A percentile compares a stretch with the other conserved stretches of the same genome.
Evolutionary conservation across 345 rosid genomes (phyloP).

Genomic region (Linum tenue): DNA sequence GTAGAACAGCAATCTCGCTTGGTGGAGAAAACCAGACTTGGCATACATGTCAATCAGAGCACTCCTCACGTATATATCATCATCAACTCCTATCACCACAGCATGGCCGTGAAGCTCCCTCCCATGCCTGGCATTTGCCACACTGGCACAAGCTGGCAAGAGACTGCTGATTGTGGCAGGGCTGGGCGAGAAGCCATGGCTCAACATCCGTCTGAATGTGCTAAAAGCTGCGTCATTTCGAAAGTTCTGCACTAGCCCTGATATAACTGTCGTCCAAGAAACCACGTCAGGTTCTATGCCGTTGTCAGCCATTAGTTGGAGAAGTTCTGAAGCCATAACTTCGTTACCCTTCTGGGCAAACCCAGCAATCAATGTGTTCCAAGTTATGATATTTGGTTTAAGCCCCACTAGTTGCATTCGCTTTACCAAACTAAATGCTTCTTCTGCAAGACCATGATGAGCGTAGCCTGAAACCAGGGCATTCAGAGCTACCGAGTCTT

Average conservation of each 20-base stretch:
- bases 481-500: constrained; percentile 58
- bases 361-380: constrained; percentile 60
- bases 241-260: constrained; percentile 67
- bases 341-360: constrained; percentile 51
- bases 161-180: constrained; percentile 58
- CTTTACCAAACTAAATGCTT: constrained; percentile 47
- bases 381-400: constrained; percentile 54
- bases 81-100: constrained; percentile 48
- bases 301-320: constrained; percentile 36
- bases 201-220: constrained; percentile 54
- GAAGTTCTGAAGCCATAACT: constrained; percentile 31
- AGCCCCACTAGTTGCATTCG: constrained; percentile 29
- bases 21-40: constrained; percentile 55
- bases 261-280: constrained; percentile 72
- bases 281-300: constrained; percentile 64
- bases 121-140: constrained; percentile 39
- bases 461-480: constrained; percentile 68
- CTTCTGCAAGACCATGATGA: constrained; percentile 32
- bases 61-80: constrained; percentile 52
- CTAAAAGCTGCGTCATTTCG: constrained; percentile 39
- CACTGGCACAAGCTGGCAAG: constrained; percentile 60
- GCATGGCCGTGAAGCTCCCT: constrained; percentile 70
- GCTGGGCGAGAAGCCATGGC: constrained; percentile 38
- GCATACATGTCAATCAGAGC: constrained; percentile 84
- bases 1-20: constrained; percentile 49